Percentiles rank a stretch among this genome's conserved stretches.
Evolutionary conservation across 2,329 filamentous ascomycete species (phyloP).

Genomic region (Ascochyta clinopodiicola): DNA sequence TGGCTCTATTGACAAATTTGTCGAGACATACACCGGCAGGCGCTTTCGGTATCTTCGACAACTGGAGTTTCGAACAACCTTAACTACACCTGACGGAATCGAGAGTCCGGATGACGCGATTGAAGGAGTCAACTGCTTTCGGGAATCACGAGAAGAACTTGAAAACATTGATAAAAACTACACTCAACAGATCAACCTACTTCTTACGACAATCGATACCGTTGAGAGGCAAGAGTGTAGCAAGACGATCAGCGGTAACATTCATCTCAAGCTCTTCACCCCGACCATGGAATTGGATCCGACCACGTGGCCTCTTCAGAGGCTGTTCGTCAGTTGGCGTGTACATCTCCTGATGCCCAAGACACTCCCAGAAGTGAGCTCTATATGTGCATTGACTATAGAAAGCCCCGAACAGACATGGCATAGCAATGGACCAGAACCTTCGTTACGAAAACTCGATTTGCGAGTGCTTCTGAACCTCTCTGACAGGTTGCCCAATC

Average conservation of each 20-base stretch:
- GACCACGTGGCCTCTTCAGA: background rate
- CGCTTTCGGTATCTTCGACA: constrained; percentile 13
- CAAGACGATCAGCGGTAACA: background rate
- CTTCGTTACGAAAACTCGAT: constrained; percentile 16
- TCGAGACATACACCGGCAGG: constrained; percentile 13
- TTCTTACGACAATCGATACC: constrained; percentile 9
- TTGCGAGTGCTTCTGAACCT: constrained; percentile 22
- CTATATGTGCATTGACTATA: constrained; percentile 8
- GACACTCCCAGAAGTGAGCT: constrained; percentile 11
- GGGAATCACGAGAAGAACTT: constrained; percentile 13
- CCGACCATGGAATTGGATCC: background rate
- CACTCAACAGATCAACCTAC: constrained; percentile 15
- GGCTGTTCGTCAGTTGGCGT: constrained; percentile 16
- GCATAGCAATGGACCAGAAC: background rate
- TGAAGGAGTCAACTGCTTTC: constrained; percentile 2
- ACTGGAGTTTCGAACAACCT: background rate
- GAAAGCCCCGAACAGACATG: background rate
- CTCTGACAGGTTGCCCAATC: constrained; percentile 11
- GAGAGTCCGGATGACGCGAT: background rate
- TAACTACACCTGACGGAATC: background rate
- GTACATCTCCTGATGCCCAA: constrained; percentile 18
- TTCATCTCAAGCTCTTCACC: constrained; percentile 12
- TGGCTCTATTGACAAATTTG: constrained; percentile 6
- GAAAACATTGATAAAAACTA: constrained; percentile 14
- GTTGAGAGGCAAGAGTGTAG: background rate